phyloP scores from a whole-genome alignment of 2,329 filamentous ascomycete species.

The Aplosporella prunicola region DNA sequence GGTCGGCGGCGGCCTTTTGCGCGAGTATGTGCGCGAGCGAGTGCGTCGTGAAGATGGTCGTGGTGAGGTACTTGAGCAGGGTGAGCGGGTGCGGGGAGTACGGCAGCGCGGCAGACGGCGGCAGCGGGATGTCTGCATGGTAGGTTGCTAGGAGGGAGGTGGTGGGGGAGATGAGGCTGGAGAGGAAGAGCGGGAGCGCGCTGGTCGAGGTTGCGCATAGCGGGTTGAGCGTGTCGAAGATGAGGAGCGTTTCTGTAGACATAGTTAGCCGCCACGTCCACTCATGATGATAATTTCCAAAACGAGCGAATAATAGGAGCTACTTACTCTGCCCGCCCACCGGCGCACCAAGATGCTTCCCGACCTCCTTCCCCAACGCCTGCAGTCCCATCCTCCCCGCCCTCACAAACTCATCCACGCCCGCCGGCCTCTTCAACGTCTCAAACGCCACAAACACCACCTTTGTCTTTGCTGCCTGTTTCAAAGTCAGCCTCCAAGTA shows the following conservation, averaged over 20 bases:
- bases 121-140: conserved; percentile 67
- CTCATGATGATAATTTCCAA: background rate
- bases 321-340: conserved; percentile 3
- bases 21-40: conserved; percentile 67
- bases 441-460: conserved; percentile 72
- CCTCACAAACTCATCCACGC: conserved; percentile 58
- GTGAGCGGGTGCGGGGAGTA: conserved; percentile 49
- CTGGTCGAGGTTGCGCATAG: conserved; percentile 46
- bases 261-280: too few species aligned
- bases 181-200: conserved; percentile 59
- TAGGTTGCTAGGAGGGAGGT: conserved; percentile 71
- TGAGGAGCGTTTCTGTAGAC: conserved; percentile 56
- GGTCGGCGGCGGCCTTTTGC: conserved; percentile 63
- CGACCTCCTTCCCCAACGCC: conserved; percentile 51
- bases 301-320: background rate
- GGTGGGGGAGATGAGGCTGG: conserved; percentile 54
- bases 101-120: conserved; percentile 15
- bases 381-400: conserved; percentile 51
- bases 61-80: conserved; percentile 76
- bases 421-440: conserved; percentile 54
- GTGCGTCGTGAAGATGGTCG: conserved; percentile 66
- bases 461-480: conserved; percentile 45
- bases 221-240: conserved; percentile 71
- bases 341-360: conserved; percentile 20
- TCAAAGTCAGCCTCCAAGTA: too few species aligned